A percentile compares a stretch with the other conserved stretches of the same genome.
These are phyloP conservation scores for Leishmania tropica DNA, from an alignment of 208 protist genomes.

Conservation along the genomic window DNA sequence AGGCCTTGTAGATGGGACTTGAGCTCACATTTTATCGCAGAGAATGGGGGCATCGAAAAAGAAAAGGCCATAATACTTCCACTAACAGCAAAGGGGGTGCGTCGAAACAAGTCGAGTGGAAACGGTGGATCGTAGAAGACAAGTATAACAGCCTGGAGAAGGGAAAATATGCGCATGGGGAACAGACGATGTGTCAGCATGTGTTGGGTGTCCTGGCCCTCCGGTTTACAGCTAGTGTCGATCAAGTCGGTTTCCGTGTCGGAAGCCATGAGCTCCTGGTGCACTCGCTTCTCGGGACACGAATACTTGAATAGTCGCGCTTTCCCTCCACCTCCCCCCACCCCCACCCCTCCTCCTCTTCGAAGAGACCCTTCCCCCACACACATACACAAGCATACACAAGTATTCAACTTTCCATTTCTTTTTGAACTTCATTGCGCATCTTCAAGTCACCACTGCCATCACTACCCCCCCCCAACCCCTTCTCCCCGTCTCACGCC, in stretches of 20 bases:
- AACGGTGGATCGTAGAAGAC: background rate
- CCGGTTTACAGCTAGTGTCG: background rate
- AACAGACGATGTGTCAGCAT: background rate
- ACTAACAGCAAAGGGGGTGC: background rate
- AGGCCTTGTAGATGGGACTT: background rate
- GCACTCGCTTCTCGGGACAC: background rate
- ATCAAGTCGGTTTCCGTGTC: background rate
- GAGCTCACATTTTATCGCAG: background rate
- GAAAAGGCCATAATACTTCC: background rate
- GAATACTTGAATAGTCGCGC: background rate
- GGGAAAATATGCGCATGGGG: background rate
- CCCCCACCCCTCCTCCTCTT: no score
- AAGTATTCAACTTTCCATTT: background rate
- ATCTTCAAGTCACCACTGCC: background rate
- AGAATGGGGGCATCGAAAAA: background rate
- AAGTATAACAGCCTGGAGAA: background rate
- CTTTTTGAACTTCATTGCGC: background rate
- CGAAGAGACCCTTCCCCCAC: background rate
- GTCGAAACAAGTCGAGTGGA: background rate
- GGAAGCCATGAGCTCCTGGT: background rate
- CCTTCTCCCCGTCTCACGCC: background rate
- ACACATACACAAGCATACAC: background rate
- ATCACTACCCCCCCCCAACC: background rate
- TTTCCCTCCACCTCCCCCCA: background rate
- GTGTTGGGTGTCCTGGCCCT: background rate